phyloP scores from a whole-genome alignment of 1,284 basidiomycete species.

The Gymnopus androsaceus region DNA sequence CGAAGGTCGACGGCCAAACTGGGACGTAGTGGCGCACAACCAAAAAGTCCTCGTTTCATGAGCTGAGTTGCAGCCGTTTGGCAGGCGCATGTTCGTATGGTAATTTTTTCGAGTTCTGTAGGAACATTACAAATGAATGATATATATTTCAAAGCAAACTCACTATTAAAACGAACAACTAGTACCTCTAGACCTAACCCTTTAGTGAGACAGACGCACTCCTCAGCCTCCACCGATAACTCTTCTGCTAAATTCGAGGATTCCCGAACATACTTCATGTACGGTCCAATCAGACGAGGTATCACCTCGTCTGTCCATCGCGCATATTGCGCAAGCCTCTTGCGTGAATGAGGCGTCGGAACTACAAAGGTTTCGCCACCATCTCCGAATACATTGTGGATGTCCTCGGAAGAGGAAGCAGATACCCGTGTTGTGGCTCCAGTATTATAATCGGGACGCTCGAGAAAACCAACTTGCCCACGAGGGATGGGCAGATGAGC shows the following conservation, averaged over 20 bases:
- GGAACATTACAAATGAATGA: too few species aligned
- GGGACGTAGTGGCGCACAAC: too few species aligned
- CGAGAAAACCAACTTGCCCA: not conserved
- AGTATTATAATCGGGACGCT: not conserved
- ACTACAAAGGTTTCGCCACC: not conserved
- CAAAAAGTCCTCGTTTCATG: too few species aligned
- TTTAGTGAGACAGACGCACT: too few species aligned
- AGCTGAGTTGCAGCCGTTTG: too few species aligned
- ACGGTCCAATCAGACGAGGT: not conserved
- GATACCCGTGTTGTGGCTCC: not conserved
- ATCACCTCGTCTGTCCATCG: not conserved
- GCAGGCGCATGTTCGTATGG: too few species aligned
- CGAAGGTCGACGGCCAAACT: too few species aligned
- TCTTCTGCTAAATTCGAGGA: not conserved
- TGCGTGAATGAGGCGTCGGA: not conserved
- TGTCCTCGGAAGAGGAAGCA: not conserved
- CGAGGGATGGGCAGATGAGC: not conserved
- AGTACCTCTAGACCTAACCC: not conserved
- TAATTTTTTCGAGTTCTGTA: too few species aligned
- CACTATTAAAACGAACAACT: not conserved
- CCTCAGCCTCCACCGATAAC: not conserved
- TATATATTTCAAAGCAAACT: not conserved
- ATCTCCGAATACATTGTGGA: too few species aligned
- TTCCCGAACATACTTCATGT: not conserved
- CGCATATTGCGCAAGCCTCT: not conserved